Conservation (phyloP, 352 stramenopile species). For the Phytophthora aleatoria region DNA sequence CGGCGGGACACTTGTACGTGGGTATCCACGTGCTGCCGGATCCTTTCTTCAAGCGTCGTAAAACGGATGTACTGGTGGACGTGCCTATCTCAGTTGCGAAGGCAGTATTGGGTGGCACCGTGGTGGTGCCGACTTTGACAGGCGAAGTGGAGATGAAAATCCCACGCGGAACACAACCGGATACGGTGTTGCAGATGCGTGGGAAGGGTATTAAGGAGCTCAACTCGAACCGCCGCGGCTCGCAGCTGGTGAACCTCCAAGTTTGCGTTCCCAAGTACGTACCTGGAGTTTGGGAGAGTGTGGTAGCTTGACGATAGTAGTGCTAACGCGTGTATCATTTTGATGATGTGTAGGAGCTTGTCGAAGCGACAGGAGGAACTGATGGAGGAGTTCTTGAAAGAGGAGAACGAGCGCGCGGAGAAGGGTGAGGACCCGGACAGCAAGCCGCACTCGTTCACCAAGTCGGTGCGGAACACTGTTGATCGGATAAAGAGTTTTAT, state of each 20-base stretch:
- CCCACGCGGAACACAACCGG: slow-evolving; percentile 94
- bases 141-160: slow-evolving; percentile 98
- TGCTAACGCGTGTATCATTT: slow-evolving; percentile 14
- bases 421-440: slow-evolving; percentile 72
- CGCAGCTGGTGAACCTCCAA: slow-evolving; percentile 97
- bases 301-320: neutral
- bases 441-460: slow-evolving; percentile 85
- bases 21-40: slow-evolving; percentile 94
- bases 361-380: slow-evolving; percentile 95
- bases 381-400: slow-evolving; percentile 95
- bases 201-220: slow-evolving; percentile 97
- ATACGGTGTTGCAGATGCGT: slow-evolving; percentile 96
- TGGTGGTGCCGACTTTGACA: slow-evolving; percentile 97
- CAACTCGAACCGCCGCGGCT: slow-evolving; percentile 91
- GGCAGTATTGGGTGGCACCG: slow-evolving; percentile 91
- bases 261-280: slow-evolving; percentile 94
- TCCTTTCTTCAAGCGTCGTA: slow-evolving; percentile 96
- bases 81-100: slow-evolving; percentile 93
- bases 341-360: slow-evolving; percentile 64
- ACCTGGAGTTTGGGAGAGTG: slow-evolving; percentile 1
- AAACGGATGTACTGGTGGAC: slow-evolving; percentile 94
- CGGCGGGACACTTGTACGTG: slow-evolving; percentile 94
- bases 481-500: slow-evolving; percentile 91
- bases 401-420: slow-evolving; percentile 73
- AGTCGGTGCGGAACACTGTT: slow-evolving; percentile 82